Evolutionary conservation across 768 basidiomycete genomes (phyloP).

Genomic region (Lyophyllum atratum): DNA sequence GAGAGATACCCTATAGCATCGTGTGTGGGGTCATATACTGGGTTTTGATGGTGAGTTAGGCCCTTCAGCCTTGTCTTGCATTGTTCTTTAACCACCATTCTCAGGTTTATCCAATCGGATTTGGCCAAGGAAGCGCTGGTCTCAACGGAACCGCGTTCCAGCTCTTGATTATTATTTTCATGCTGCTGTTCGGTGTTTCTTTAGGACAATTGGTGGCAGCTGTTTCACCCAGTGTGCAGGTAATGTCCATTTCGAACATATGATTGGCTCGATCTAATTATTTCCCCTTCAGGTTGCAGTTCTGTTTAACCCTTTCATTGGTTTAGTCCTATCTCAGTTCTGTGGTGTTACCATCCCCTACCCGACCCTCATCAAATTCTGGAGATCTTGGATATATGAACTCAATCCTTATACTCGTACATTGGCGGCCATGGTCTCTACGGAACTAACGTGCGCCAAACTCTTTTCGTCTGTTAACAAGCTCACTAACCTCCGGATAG

Average conservation of each 20-base stretch:
- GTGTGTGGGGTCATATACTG: slow-evolving; percentile 76
- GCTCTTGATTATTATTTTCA: slow-evolving; percentile 67
- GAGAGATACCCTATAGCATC: slow-evolving; percentile 78
- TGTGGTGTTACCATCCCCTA: slow-evolving; percentile 82
- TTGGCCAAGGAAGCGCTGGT: slow-evolving; percentile 63
- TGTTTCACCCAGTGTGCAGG: slow-evolving; percentile 72
- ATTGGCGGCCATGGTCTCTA: slow-evolving; percentile 72
- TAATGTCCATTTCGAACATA: slow-evolving; percentile 28
- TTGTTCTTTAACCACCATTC: neutral
- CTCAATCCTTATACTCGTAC: slow-evolving; percentile 71
- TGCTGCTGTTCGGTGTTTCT: slow-evolving; percentile 66
- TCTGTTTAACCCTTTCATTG: slow-evolving; percentile 77
- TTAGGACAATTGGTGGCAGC: slow-evolving; percentile 77
- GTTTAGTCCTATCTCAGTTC: slow-evolving; percentile 66
- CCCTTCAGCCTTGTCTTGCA: neutral
- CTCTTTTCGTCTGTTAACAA: neutral
- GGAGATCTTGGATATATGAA: slow-evolving; percentile 79
- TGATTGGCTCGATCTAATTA: slow-evolving; percentile 18
- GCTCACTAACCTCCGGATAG: slow-evolving; percentile 30
- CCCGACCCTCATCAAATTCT: slow-evolving; percentile 63
- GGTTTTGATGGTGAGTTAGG: slow-evolving; percentile 59
- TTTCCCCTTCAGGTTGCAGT: slow-evolving; percentile 61
- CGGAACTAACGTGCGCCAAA: slow-evolving; percentile 66
- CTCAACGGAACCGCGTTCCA: slow-evolving; percentile 70
- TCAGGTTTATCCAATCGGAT: slow-evolving; percentile 65